Evolutionary conservation across 2,329 filamentous ascomycete species (phyloP).

Genomic region (Cryphonectria naterciae): DNA sequence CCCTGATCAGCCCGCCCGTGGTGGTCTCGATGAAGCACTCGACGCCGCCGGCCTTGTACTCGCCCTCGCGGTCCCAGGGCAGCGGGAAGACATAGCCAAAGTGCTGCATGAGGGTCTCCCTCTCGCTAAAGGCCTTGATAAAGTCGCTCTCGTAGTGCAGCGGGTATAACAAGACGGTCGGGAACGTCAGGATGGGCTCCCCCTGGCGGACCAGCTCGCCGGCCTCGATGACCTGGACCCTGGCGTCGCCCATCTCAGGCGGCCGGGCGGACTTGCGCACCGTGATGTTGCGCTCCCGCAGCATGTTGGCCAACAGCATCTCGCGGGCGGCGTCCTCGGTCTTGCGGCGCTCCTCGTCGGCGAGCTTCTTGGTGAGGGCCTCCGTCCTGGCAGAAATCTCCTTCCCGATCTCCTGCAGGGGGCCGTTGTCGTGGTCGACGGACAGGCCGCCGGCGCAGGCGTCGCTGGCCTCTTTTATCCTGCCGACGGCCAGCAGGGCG

Average conservation of each 20-base stretch:
- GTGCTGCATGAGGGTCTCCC: slow-evolving; percentile 74
- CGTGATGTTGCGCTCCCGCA: slow-evolving; percentile 71
- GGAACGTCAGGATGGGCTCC: slow-evolving; percentile 62
- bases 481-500: slow-evolving; percentile 79
- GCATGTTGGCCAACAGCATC: slow-evolving; percentile 65
- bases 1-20: slow-evolving; percentile 80
- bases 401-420: slow-evolving; percentile 64
- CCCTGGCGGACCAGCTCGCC: slow-evolving; percentile 41
- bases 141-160: slow-evolving; percentile 83
- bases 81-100: slow-evolving; percentile 83
- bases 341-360: slow-evolving; percentile 53
- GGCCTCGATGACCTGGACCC: slow-evolving; percentile 70
- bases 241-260: slow-evolving; percentile 87
- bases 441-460: slow-evolving; percentile 74
- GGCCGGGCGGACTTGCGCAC: slow-evolving; percentile 69
- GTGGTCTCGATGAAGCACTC: slow-evolving; percentile 90
- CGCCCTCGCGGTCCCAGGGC: slow-evolving; percentile 76
- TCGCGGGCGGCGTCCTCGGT: slow-evolving; percentile 59
- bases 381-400: slow-evolving; percentile 67
- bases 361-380: slow-evolving; percentile 36
- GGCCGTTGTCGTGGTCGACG: slow-evolving; percentile 70
- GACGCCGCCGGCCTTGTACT: slow-evolving; percentile 69
- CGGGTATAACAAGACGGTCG: slow-evolving; percentile 84
- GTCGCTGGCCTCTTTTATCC: slow-evolving; percentile 79
- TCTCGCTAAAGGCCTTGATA: slow-evolving; percentile 83